Percentiles rank a stretch among this genome's conserved stretches.
Evolutionary conservation across 345 rosid genomes (phyloP).

Genomic region (Aethionema arabicum): DNA sequence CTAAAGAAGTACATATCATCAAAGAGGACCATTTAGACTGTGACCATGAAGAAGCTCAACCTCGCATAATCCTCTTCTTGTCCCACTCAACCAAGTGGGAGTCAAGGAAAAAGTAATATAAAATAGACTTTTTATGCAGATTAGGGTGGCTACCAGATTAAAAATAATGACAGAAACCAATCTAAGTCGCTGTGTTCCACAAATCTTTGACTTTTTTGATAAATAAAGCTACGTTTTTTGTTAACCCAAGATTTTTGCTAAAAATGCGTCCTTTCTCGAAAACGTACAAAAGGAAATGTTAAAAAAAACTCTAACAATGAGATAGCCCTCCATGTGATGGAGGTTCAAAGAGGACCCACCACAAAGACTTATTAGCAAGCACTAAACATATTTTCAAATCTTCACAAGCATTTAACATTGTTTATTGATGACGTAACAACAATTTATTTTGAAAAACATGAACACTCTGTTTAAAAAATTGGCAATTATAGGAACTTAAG

Average conservation of each 20-base stretch:
- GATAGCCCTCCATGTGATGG: constrained; percentile 22
- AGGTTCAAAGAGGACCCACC: constrained; percentile 8
- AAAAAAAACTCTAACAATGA: not conserved
- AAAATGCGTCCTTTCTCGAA: constrained; percentile 1
- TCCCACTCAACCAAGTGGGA: constrained; percentile 19
- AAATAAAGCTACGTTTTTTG: constrained; percentile 7
- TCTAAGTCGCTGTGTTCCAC: constrained; percentile 17
- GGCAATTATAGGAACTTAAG: too few relatives aligned
- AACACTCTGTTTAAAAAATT: too few relatives aligned
- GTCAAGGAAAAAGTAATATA: constrained; percentile 5
- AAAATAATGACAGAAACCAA: too few relatives aligned
- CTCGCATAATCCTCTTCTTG: constrained; percentile 21
- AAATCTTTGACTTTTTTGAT: constrained; percentile 8
- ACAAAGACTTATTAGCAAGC: not conserved
- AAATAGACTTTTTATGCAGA: constrained; percentile 7
- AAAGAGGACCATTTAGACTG: constrained; percentile 6
- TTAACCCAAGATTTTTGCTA: constrained; percentile 1
- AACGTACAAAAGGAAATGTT: constrained; percentile 5
- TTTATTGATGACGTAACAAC: constrained; percentile 7
- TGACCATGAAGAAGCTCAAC: constrained; percentile 13
- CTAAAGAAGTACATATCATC: constrained; percentile 2
- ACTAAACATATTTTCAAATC: constrained; percentile 3
- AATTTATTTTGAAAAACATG: not conserved
- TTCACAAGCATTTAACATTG: not conserved
- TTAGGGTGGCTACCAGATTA: constrained; percentile 11